Percentiles rank a stretch among this genome's conserved stretches.
phyloP scores from a whole-genome alignment of 73 alveolate species.

The Symbiodinium natans region DNA sequence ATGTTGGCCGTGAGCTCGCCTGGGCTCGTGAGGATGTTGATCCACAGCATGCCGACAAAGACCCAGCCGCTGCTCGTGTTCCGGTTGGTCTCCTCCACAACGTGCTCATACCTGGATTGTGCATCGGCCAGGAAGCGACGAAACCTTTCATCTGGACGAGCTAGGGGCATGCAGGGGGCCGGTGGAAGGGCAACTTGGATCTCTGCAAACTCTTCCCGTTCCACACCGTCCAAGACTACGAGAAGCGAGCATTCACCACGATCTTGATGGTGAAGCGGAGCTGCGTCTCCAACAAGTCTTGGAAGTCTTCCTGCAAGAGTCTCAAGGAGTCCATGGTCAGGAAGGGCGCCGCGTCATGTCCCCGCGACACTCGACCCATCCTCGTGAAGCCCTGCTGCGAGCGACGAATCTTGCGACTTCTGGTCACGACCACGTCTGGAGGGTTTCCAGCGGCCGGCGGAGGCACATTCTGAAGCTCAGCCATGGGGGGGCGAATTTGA shows the following conservation, averaged over 20 bases:
- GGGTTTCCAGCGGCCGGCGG: no score
- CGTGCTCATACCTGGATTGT: neutral
- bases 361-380: no score
- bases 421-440: no score
- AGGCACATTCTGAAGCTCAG: no score
- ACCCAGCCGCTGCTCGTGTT: neutral
- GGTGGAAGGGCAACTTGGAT: neutral
- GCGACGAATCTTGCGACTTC: no score
- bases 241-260: neutral
- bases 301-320: no score
- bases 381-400: no score
- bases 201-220: neutral
- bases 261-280: neutral
- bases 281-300: neutral
- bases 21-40: neutral
- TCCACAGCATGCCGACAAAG: neutral
- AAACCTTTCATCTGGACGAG: neutral
- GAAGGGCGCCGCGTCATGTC: no score
- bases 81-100: neutral
- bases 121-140: neutral
- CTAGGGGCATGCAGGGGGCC: neutral
- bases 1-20: neutral
- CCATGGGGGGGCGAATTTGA: no score
- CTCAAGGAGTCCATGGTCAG: no score
- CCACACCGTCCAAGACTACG: neutral